Percentiles rank a stretch among this genome's conserved stretches.
Conservation (phyloP, 2,329 filamentous ascomycete species). For the Cladosporium sphaerospermum region DNA sequence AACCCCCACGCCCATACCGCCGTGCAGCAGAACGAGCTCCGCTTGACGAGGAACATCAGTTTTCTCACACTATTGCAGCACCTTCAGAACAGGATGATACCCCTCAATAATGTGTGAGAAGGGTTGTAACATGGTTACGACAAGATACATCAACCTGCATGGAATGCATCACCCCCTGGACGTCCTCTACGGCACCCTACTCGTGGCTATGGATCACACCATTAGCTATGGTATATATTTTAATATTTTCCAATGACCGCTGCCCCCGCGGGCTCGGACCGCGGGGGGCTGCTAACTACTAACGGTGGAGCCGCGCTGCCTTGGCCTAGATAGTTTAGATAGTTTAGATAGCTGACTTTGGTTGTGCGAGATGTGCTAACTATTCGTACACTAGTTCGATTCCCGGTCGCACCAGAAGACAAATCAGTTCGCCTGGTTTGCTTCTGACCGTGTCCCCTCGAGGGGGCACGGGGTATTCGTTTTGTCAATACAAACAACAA, state of each 20-base stretch:
- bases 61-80: background rate
- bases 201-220: background rate
- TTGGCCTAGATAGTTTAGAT: background rate
- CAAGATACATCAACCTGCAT: background rate
- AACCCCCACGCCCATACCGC: background rate
- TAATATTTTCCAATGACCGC: too few relatives aligned
- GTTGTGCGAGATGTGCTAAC: background rate
- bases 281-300: too few relatives aligned
- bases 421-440: background rate
- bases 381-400: background rate
- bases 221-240: too few relatives aligned
- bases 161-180: background rate
- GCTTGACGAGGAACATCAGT: background rate
- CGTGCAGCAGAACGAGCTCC: background rate
- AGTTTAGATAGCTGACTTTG: background rate
- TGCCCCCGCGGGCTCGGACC: too few relatives aligned
- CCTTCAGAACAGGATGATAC: background rate
- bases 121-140: background rate
- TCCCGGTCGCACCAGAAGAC: background rate
- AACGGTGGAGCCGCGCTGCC: too few relatives aligned
- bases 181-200: background rate
- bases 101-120: background rate
- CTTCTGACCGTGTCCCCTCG: background rate
- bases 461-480: background rate
- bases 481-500: background rate